These are phyloP conservation scores for Phyllosticta citribraziliensis DNA, from an alignment of 2,329 filamentous ascomycete species.

Conservation along the genomic window DNA sequence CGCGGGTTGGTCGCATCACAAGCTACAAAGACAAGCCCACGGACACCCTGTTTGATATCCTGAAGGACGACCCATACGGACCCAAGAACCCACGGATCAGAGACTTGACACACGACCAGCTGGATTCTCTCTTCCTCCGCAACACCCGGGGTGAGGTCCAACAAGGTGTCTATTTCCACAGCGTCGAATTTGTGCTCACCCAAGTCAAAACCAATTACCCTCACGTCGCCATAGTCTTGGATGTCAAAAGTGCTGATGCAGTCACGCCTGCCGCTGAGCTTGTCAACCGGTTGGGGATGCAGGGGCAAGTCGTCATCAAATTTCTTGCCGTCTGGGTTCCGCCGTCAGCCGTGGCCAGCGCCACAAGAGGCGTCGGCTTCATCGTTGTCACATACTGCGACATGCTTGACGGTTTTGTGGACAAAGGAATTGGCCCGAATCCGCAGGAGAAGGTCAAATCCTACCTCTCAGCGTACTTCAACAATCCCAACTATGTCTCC, in stretches of 20 bases:
- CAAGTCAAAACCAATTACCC: background rate
- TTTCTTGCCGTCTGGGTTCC: background rate
- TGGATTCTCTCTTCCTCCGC: background rate
- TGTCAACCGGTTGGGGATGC: background rate
- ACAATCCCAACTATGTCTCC: background rate
- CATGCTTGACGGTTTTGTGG: background rate
- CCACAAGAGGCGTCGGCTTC: background rate
- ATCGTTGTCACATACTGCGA: background rate
- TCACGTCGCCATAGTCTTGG: background rate
- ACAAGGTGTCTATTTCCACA: background rate
- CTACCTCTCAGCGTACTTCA: background rate
- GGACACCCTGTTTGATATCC: background rate
- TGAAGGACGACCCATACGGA: background rate
- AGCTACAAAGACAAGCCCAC: background rate
- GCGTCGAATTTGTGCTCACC: background rate
- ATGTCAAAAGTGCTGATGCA: background rate
- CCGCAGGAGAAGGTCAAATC: background rate
- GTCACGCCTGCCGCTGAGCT: background rate
- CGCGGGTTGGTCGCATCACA: background rate
- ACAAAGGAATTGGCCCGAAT: background rate
- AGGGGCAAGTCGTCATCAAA: background rate
- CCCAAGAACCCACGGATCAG: background rate
- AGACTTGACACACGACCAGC: background rate
- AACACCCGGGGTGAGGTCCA: background rate
- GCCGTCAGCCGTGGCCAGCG: background rate